Base-by-base conservation (phyloP, 2,329 filamentous ascomycete species). In the Aspergillus sp. region DNA sequence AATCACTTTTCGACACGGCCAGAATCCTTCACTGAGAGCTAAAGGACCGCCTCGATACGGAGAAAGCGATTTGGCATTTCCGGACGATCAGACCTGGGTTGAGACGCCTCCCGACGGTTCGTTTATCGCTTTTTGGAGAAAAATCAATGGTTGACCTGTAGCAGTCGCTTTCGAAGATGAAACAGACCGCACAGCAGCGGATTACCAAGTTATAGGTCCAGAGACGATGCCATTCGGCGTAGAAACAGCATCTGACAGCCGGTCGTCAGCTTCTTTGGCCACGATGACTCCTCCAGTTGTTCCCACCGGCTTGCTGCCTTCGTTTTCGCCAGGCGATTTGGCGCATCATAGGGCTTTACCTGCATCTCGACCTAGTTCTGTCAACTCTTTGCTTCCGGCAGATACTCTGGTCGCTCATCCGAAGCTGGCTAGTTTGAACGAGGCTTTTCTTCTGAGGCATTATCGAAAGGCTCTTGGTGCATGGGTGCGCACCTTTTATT, bases 1-100 rank as follows among this genome's bases (percentile, higher is more conserved):
- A 45, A 55, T 67, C 41, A 64, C 64, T 19, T 67, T 67, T 51
- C 63, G 64, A 38, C 64, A 67, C 53, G 64, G 64, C n/a, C 64
- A 67, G 45, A 67, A 67, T 33, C 64, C 64, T 5, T 67, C 64
- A 30, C 50, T 67, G 43, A 58, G 63, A 41, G 57, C 62, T 43
- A 61, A 55, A 47, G 64, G 63, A 2, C 64, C 64, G 46, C 64
- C 62, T 47, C 59, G 63, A 20, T 67, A 67, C 48, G 64, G 64
- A 35, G 64, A 67, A 47, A 66, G 59, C 46, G 62, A 67, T 46
- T 48, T 67, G 41, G 51, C 57, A 12, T 67, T 67, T 44, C 63
- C 64, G 2, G 53, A 60, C 35, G 58, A 67, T 44, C 64, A 67
- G 43, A 44, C 63, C 32, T 67, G 64, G 64, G 56, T 65, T 20